Evolutionary conservation across 2,329 filamentous ascomycete genomes (phyloP).

Genomic region (Pestalotiopsis sp.): DNA sequence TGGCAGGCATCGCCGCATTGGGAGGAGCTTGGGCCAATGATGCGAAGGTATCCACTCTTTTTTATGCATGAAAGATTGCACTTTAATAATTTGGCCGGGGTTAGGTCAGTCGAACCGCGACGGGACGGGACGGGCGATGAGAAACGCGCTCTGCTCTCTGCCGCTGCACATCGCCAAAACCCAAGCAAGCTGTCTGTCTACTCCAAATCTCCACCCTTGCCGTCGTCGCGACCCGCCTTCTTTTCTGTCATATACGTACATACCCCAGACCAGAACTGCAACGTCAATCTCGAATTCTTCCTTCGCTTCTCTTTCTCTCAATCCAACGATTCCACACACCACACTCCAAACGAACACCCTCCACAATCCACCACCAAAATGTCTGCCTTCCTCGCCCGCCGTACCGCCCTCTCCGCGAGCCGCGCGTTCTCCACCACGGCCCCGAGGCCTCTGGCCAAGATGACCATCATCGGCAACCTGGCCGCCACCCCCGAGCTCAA

Average conservation of each 20-base stretch:
- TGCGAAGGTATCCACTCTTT: not conserved
- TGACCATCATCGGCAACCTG: conserved; percentile 86
- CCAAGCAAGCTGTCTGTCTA: not conserved
- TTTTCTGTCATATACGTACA: not conserved
- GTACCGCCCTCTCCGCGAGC: conserved; percentile 48
- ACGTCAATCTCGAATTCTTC: not conserved
- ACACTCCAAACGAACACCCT: not conserved
- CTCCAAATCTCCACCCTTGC: not conserved
- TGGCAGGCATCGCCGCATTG: not conserved
- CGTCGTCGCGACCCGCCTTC: not conserved
- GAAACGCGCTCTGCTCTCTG: not conserved
- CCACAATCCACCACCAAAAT: conserved; percentile 25
- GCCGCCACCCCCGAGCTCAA: conserved; percentile 76
- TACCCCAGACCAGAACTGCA: not conserved
- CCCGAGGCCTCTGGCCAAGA: conserved; percentile 68
- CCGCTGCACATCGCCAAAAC: not conserved
- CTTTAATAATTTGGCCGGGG: not conserved
- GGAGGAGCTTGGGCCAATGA: conserved; percentile 7
- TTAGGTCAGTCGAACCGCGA: not conserved
- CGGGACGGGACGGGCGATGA: too few species aligned
- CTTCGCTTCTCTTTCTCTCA: too few species aligned
- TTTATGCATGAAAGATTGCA: not conserved
- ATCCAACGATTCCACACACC: not conserved
- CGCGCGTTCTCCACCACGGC: conserved; percentile 79
- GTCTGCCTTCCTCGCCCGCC: conserved; percentile 55